Evolutionary conservation across 1,284 basidiomycete species (phyloP).

Genomic region (Erythrobasidium hasegawianum): DNA sequence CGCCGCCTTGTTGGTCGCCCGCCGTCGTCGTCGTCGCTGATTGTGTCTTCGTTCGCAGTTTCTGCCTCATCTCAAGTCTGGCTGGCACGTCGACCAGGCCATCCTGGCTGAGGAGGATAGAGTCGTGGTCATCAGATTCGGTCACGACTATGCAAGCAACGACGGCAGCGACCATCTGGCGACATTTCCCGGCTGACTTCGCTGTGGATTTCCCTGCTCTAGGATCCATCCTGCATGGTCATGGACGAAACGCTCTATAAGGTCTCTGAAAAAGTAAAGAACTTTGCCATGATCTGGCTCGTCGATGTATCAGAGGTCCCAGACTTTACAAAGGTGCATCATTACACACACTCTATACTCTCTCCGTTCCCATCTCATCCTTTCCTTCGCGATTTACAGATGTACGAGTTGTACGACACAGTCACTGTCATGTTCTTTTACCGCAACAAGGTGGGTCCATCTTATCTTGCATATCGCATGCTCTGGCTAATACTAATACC

Average conservation of each 20-base stretch:
- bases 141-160: conserved; percentile 66
- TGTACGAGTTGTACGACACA: conserved; percentile 90
- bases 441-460: conserved; percentile 57
- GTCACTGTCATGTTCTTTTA: conserved; percentile 99
- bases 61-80: conserved; percentile 84
- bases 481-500: neutral
- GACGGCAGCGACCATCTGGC: neutral
- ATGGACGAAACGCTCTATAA: conserved; percentile 97
- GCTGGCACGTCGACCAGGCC: conserved; percentile 96
- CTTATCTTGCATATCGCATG: neutral
- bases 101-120: conserved; percentile 97
- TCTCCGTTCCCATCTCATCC: conserved; percentile 33
- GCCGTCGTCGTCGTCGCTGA: neutral
- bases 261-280: conserved; percentile 92
- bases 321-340: conserved; percentile 91
- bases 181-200: neutral
- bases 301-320: conserved; percentile 96
- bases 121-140: conserved; percentile 91
- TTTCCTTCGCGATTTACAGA: conserved; percentile 54
- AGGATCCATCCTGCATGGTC: conserved; percentile 90
- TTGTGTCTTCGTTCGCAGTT: conserved; percentile 53
- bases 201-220: neutral
- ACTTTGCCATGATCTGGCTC: conserved; percentile 88
- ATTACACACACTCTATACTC: conserved; percentile 38
- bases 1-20: neutral